These are phyloP conservation scores for Penicillium coprophilum DNA, from an alignment of 495 filamentous ascomycete species.

Conservation along the genomic window DNA sequence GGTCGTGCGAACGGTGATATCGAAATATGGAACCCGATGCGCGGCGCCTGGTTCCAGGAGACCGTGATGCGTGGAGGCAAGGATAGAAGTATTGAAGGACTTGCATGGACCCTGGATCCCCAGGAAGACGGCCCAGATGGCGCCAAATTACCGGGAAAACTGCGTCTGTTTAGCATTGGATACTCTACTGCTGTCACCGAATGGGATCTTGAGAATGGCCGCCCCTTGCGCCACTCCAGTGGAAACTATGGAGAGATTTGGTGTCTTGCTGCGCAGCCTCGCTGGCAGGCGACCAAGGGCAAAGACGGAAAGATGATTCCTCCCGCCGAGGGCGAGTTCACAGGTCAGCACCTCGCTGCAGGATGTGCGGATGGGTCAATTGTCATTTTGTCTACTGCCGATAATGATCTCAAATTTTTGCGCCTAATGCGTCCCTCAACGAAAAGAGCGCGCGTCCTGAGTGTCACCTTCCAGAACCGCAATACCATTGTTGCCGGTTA, in stretches of 20 bases:
- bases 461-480: slow-evolving; percentile 82
- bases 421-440: slow-evolving; percentile 68
- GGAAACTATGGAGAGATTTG: slow-evolving; percentile 96
- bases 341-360: slow-evolving; percentile 73
- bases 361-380: slow-evolving; percentile 92
- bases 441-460: slow-evolving; percentile 83
- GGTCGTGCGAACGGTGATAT: slow-evolving; percentile 95
- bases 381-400: slow-evolving; percentile 79
- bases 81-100: slow-evolving; percentile 82
- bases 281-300: slow-evolving; percentile 42
- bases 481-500: slow-evolving; percentile 84
- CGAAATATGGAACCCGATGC: slow-evolving; percentile 94
- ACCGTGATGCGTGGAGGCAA: slow-evolving; percentile 79
- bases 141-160: slow-evolving; percentile 63
- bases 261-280: slow-evolving; percentile 90
- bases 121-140: slow-evolving; percentile 62
- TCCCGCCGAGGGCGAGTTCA: slow-evolving; percentile 45
- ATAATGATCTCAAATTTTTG: slow-evolving; percentile 72
- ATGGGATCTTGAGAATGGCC: slow-evolving; percentile 82
- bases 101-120: slow-evolving; percentile 90
- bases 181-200: slow-evolving; percentile 90
- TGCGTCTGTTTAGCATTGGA: slow-evolving; percentile 94
- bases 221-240: slow-evolving; percentile 74
- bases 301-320: slow-evolving; percentile 35
- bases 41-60: slow-evolving; percentile 88